A percentile compares a stretch with the other conserved stretches of the same genome.
Evolutionary conservation across 140 eudicot genomes (phyloP).

Genomic region (Stevia rebaudiana): DNA sequence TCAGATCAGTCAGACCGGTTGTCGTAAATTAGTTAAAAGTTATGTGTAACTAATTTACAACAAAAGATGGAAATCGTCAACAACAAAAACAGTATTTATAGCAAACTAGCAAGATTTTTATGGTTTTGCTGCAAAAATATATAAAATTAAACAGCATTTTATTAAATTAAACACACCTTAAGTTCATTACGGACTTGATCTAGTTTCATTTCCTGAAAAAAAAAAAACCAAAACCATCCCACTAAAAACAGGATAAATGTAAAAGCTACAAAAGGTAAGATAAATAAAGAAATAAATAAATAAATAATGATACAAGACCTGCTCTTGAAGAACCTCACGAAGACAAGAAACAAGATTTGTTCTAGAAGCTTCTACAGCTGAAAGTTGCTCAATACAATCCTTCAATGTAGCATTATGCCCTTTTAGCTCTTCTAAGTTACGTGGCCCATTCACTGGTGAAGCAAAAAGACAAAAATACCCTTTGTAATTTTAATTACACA

Average conservation of each 20-base stretch:
- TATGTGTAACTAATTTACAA: not conserved
- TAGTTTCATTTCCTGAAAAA: conserved; percentile 77
- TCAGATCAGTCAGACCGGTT: not conserved
- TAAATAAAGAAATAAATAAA: not conserved
- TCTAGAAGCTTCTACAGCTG: conserved; percentile 65
- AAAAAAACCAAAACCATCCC: too few species aligned
- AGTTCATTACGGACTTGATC: conserved; percentile 65
- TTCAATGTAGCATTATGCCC: conserved; percentile 62
- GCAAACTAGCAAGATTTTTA: too few species aligned
- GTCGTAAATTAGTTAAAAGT: too few species aligned
- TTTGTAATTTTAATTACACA: too few species aligned
- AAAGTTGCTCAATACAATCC: conserved; percentile 70
- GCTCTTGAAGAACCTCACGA: conserved; percentile 78
- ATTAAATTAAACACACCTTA: too few species aligned
- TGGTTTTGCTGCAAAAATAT: too few species aligned
- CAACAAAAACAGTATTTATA: too few species aligned
- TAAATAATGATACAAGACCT: conserved; percentile 42
- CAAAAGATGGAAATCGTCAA: not conserved
- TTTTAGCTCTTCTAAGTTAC: conserved; percentile 59
- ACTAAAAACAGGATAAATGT: too few species aligned
- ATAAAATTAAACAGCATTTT: too few species aligned
- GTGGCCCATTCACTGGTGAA: conserved; percentile 27
- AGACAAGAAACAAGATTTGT: conserved; percentile 62
- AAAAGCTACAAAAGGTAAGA: conserved; percentile 22
- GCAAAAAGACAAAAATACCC: not conserved